Evolutionary conservation across 2,329 filamentous ascomycete species (phyloP).

Genomic region (Microcera coccophila): DNA sequence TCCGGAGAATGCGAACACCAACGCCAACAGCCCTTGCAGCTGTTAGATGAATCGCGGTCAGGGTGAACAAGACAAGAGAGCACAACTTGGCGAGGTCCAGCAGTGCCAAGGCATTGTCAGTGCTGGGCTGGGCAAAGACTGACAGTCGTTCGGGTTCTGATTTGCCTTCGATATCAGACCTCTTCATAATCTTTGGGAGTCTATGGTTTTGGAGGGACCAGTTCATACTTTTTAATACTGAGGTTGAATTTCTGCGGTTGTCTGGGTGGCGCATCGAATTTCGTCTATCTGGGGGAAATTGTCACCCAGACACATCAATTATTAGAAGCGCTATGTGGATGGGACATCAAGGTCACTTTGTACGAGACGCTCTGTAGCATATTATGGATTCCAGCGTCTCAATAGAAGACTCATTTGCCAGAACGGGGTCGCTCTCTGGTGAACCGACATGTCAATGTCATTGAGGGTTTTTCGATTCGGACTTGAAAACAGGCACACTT

Average conservation of each 20-base stretch:
- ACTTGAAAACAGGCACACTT: no score
- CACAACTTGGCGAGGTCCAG: slow-evolving; percentile 17
- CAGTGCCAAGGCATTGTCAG: slow-evolving; percentile 21
- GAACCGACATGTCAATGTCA: slow-evolving; percentile 7
- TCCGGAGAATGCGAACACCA: slow-evolving; percentile 56
- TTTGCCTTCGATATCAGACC: slow-evolving; percentile 27
- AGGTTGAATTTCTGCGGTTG: slow-evolving; percentile 29
- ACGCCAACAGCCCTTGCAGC: slow-evolving; percentile 52
- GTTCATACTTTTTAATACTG: slow-evolving; percentile 37
- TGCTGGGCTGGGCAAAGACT: slow-evolving; percentile 25
- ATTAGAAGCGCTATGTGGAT: slow-evolving; percentile 22
- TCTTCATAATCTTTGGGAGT: slow-evolving; percentile 39
- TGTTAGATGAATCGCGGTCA: slow-evolving; percentile 41
- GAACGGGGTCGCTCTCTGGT: slow-evolving; percentile 6
- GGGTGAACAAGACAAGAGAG: slow-evolving; percentile 16
- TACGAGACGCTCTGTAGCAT: slow-evolving; percentile 26
- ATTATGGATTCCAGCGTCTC: slow-evolving; percentile 21
- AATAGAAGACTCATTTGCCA: slow-evolving; percentile 27
- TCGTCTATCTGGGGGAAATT: slow-evolving; percentile 13
- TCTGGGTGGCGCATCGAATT: slow-evolving; percentile 14
- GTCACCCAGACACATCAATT: slow-evolving; percentile 17
- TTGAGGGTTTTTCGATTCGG: slow-evolving; percentile 7
- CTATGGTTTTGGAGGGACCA: slow-evolving; percentile 38
- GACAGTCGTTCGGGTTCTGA: slow-evolving; percentile 25
- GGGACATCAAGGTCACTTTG: slow-evolving; percentile 19